These are phyloP conservation scores for Neckera pumila DNA, from an alignment of 225 moss, liverwort and hornwort genomes.

Conservation along the genomic window DNA sequence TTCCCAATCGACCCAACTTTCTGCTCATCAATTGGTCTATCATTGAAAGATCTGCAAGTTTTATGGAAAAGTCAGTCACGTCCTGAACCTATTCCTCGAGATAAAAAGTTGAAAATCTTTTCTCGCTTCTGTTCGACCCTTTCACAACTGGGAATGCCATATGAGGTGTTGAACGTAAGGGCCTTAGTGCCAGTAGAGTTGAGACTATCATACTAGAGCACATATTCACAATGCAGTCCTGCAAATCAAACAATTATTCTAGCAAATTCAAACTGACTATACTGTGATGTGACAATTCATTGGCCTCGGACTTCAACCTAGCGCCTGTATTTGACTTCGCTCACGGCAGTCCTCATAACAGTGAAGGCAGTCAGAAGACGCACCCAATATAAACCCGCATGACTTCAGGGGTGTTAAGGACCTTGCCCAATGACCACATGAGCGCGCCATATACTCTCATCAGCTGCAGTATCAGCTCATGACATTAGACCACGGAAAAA, in stretches of 20 bases:
- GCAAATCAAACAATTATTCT: background rate
- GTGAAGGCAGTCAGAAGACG: background rate
- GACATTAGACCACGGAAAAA: background rate
- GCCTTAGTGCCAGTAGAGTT: background rate
- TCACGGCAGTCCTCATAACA: background rate
- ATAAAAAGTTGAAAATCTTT: background rate
- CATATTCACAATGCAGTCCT: background rate
- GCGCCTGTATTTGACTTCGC: background rate
- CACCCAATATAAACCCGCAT: slow-evolving; percentile 99
- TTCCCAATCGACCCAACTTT: slow-evolving; percentile 75
- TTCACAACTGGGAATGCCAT: background rate
- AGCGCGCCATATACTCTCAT: slow-evolving; percentile 99
- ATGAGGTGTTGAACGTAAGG: background rate
- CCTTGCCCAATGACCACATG: slow-evolving; percentile 99
- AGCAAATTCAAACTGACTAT: background rate
- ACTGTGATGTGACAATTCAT: background rate
- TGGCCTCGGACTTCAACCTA: background rate
- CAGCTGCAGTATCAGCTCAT: slow-evolving; percentile 34
- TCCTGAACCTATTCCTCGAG: background rate
- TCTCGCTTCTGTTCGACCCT: background rate
- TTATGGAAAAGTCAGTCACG: background rate
- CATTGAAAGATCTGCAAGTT: slow-evolving; percentile 75
- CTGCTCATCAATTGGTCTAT: slow-evolving; percentile 67
- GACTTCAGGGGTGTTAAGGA: slow-evolving; percentile 95
- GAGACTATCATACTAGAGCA: background rate